Evolutionary conservation across 257 asterid genomes (phyloP), one percentile per base, ranked within the genome.

Genomic region (Galeopsis tetrahit): DNA sequence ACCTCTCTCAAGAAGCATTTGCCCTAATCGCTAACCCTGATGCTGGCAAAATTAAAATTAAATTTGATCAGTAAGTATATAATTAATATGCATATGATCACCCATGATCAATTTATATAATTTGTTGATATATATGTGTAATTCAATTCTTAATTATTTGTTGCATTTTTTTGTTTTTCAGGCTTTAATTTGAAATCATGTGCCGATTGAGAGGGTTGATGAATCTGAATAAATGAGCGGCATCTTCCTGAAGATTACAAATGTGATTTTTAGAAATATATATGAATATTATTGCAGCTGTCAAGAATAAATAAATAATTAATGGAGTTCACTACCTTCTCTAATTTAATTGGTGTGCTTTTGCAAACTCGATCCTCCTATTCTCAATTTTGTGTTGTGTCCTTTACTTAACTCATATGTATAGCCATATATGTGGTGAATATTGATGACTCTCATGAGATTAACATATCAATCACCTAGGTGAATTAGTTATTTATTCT

Each of bases 1-100:
- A 86, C 67, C 89, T 86, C 68, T 81, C 85, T 10, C 79, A 80
- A 43, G 85, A 84, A 71, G 91, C 91, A 0, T 84, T 86, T 53
- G 69, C 87, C 13, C 9, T 55, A 0, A 84, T 84, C 66, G 91
- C 87, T 0, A 59, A 84, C 66, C 81, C 83, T 1, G 73, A 73
- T 51, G 87, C 89, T 40, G 91, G 91, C 17, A 84, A 71, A 66
- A 63, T 86, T 62, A n/a, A 65, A 0, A 57, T 82, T 10, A 70
- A 77, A 0, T 85, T 70, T 56, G 2, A 76, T 33, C 66, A 68
- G 86, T 85, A 60, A 80, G 79, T 40, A n/a, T n/a, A n/a, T n/a
- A n/a, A n/a, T n/a, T n/a, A 10, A 2, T 9, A 13, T 32, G 1
- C 0, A 8, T 28, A 3, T 38, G 42, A 38, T 7, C 42, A 38